Evolutionary conservation across 2,329 filamentous ascomycete species (phyloP).

Genomic region (Ophiosphaerella herpotricha): DNA sequence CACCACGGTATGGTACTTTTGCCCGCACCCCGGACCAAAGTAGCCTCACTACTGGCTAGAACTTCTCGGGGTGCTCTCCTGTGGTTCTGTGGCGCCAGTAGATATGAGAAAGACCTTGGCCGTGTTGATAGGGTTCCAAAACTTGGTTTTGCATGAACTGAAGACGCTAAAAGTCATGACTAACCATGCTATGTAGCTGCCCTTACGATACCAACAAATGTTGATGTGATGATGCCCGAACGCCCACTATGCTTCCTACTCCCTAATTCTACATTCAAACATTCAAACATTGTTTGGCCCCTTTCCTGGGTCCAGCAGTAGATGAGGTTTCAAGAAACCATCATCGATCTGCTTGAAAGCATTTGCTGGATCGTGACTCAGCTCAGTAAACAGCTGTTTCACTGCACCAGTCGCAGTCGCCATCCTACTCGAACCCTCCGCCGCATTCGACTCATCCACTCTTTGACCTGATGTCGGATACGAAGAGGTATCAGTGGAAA

Average conservation of each 20-base stretch:
- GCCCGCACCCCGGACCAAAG: background rate
- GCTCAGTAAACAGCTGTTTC: conserved; percentile 75
- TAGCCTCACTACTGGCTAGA: background rate
- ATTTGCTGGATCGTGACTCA: conserved; percentile 83
- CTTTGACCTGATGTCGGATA: conserved; percentile 49
- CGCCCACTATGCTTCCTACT: conserved; percentile 22
- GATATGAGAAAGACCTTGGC: too few species aligned
- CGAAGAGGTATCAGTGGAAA: conserved; percentile 25
- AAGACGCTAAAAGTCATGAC: background rate
- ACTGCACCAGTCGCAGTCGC: conserved; percentile 78
- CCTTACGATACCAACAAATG: background rate
- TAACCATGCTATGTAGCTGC: background rate
- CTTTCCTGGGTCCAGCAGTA: conserved; percentile 72
- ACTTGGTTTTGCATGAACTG: background rate
- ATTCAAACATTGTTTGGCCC: conserved; percentile 45
- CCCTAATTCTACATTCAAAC: conserved; percentile 27
- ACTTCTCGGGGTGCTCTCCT: background rate
- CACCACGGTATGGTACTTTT: background rate
- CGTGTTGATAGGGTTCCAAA: background rate
- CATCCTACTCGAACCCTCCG: conserved; percentile 35
- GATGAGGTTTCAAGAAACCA: conserved; percentile 90
- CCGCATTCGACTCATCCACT: conserved; percentile 15
- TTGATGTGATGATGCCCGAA: conserved; percentile 14
- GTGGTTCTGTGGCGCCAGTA: too few species aligned
- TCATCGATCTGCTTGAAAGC: conserved; percentile 94